Evolutionary conservation across 139 green algal genomes (phyloP), one percentile per base, ranked within the genome.

Genomic region (Astrephomene gubernaculifera): DNA sequence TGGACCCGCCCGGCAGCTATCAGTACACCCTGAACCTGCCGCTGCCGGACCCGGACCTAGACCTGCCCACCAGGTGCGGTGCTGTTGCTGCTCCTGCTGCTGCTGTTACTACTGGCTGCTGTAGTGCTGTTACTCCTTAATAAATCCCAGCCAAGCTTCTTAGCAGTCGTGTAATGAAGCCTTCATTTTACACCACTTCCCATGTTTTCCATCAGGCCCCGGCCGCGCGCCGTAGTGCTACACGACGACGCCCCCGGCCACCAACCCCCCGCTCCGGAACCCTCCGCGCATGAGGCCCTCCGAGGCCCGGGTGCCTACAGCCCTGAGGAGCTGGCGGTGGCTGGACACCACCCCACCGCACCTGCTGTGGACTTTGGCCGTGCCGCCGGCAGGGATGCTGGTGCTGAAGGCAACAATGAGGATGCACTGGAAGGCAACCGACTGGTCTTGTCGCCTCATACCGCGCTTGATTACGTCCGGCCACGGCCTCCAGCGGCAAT

Each of bases 41-140:
- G 14, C 63, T 90, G 63, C 86, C 86, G 8, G 81, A 90, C 74
- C 71, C 80, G 0, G 80, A 85, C 1, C 45, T 90, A 38, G 86
- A 90, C 49, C 33, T 85, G 53, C 41, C 79, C 35, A 57, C 24
- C 36, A 57, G 79, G 65, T 86, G 44, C 1, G 63, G 5, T 38
- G 0, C 27, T 35, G n/a, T n/a, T n/a, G n/a, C n/a, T n/a, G n/a
- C n/a, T n/a, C n/a, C n/a, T n/a, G n/a, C n/a, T n/a, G n/a, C n/a
- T n/a, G n/a, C n/a, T n/a, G n/a, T n/a, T n/a, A n/a, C n/a, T n/a
- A n/a, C n/a, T n/a, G n/a, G n/a, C n/a, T n/a, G n/a, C n/a, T n/a
- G n/a, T n/a, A n/a, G n/a, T n/a, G n/a, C n/a, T n/a, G n/a, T n/a
- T n/a, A n/a, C n/a, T n/a, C n/a, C n/a, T n/a, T n/a, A n/a, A n/a